Base-by-base conservation (phyloP, 2,329 filamentous ascomycete genomes). In the Colletotrichum agaves region DNA sequence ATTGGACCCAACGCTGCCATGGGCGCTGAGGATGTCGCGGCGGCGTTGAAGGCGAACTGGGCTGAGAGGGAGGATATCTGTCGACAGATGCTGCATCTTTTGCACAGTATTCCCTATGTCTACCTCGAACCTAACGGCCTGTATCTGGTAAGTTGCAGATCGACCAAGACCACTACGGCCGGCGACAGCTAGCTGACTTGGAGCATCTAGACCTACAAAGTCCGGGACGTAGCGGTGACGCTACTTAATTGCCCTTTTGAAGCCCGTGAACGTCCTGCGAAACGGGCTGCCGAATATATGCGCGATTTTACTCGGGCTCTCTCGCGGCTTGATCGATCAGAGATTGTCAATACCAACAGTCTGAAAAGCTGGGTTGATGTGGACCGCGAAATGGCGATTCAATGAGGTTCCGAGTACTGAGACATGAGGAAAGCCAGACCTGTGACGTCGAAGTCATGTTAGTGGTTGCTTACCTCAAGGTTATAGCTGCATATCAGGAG, bases 121-220 rank as follows among this genome's bases (percentile, higher is more conserved):
- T 73, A 75, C 49, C 65, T 79, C 3, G 78, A 80, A 56, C 73
- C 77, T 0, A 79, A 79, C 17, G 78, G 78, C 1, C 67, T 77
- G 7, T 75, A 78, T 61, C 63, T 80, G 21, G 75, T 77, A 67
- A 47, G 71, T 67, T 15, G 41, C n/a, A 8, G 1, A 2, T 1
- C 11, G 4, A 13, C 17, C 10, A 37, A 33, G 17, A 27, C 3
- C 21, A 8, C 44, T 58, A 21, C 57, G 12, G 11, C n/a, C 27
- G 31, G 13, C 5, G 31, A 21, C 5, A 43, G 17, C 8, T 41
- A 13, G 43, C 41, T 3, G 31, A 23, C 2, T 1, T 4, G 3
- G 6, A 33, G 5, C 4, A 6, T 3, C 6, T 27, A 73, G 75
- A 74, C 56, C 5, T 77, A 76, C 62, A 79, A 80, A 62, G 74